Percentiles rank a stretch among this genome's conserved stretches.
Evolutionary conservation across 2,329 filamentous ascomycete genomes (phyloP).

Genomic region (Neospermospora avenae): DNA sequence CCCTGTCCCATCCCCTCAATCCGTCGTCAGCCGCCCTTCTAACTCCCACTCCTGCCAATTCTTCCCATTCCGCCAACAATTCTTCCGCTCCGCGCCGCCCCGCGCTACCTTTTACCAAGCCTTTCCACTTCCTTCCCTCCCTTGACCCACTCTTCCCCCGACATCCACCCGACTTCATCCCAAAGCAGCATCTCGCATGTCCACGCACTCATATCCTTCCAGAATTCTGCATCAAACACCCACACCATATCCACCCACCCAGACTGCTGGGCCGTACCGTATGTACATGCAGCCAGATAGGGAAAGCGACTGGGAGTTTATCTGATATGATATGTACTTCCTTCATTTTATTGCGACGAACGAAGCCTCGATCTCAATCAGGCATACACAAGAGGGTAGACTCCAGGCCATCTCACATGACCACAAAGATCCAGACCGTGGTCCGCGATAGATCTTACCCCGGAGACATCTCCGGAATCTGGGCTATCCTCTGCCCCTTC

Average conservation of each 20-base stretch:
- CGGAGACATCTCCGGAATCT: no score
- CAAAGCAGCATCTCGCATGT: slow-evolving; percentile 4
- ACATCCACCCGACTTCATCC: not conserved
- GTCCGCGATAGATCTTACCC: no score
- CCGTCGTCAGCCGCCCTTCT: not conserved
- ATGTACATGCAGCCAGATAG: not conserved
- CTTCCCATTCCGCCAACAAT: not conserved
- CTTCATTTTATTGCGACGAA: not conserved
- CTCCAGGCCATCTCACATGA: no score
- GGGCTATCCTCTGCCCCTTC: no score
- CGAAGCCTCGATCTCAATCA: not conserved
- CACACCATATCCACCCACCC: not conserved
- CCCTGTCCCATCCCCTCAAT: no score
- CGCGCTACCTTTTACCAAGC: not conserved
- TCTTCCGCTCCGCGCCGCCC: not conserved
- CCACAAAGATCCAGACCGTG: no score
- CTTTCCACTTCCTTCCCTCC: not conserved
- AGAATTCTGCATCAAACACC: slow-evolving; percentile 1
- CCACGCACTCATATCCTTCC: not conserved
- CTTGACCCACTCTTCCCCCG: not conserved
- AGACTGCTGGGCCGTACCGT: not conserved
- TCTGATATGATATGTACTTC: not conserved
- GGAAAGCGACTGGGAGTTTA: not conserved
- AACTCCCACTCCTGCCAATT: not conserved
- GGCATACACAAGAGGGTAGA: no score